These are phyloP conservation scores for Sonneratia alba DNA, from an alignment of 345 rosid genomes.

Conservation along the genomic window DNA sequence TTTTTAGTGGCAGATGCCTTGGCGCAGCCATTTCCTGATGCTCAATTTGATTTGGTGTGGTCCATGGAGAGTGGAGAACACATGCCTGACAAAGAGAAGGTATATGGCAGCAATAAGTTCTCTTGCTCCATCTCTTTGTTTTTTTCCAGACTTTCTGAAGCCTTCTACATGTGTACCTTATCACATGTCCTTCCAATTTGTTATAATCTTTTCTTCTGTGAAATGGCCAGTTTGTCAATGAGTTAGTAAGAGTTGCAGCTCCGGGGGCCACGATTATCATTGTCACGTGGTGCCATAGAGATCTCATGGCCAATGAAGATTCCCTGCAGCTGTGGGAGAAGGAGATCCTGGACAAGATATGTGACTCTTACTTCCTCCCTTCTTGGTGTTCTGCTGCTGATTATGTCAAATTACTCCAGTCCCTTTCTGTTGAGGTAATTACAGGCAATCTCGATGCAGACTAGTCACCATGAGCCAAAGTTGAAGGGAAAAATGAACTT, in stretches of 20 bases:
- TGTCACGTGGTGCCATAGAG: slow-evolving; percentile 93
- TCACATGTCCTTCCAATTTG: not conserved
- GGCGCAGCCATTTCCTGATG: slow-evolving; percentile 85
- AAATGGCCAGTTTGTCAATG: slow-evolving; percentile 60
- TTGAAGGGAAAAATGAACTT: too few relatives aligned
- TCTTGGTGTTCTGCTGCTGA: slow-evolving; percentile 82
- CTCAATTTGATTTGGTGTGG: slow-evolving; percentile 74
- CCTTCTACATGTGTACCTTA: too few relatives aligned
- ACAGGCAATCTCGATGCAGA: too few relatives aligned
- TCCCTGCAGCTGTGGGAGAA: slow-evolving; percentile 66
- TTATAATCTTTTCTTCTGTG: not conserved
- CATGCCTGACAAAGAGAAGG: slow-evolving; percentile 84
- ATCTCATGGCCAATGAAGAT: slow-evolving; percentile 53
- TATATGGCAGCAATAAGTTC: slow-evolving; percentile 8
- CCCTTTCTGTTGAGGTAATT: slow-evolving; percentile 47
- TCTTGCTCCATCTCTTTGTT: too few relatives aligned
- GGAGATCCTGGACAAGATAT: slow-evolving; percentile 47
- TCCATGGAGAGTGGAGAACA: slow-evolving; percentile 98
- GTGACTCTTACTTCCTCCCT: slow-evolving; percentile 68
- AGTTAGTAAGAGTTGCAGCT: slow-evolving; percentile 78
- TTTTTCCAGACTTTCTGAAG: too few relatives aligned
- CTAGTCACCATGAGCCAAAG: too few relatives aligned
- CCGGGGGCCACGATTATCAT: slow-evolving; percentile 71
- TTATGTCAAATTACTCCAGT: slow-evolving; percentile 53
- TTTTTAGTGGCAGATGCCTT: slow-evolving; percentile 90